phyloP scores from a whole-genome alignment of 352 stramenopile genomes.

The Phytophthora pseudosyringae region DNA sequence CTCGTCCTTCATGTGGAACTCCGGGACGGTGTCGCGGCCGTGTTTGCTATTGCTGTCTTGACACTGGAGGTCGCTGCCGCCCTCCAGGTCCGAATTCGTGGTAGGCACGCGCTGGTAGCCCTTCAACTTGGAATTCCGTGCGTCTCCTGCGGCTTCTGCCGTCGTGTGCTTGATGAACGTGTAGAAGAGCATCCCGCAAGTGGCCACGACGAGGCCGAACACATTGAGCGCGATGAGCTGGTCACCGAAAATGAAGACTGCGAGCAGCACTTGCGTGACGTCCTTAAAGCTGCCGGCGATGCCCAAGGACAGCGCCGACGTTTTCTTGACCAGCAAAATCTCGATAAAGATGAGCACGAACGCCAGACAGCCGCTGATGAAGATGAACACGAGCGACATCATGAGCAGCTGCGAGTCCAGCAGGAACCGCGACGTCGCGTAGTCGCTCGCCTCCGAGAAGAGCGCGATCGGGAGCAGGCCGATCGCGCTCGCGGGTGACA shows the following conservation, averaged over 20 bases:
- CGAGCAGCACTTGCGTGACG: conserved; percentile 79
- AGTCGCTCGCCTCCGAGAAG: conserved; percentile 50
- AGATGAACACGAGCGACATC: conserved; percentile 66
- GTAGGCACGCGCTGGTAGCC: conserved; percentile 51
- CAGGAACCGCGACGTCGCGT: conserved; percentile 69
- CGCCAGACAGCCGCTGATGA: conserved; percentile 69
- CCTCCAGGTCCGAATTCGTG: conserved; percentile 30
- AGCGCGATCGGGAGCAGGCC: conserved; percentile 75
- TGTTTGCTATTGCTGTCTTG: conserved; percentile 14
- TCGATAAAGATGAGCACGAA: conserved; percentile 87
- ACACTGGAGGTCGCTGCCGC: conserved; percentile 19
- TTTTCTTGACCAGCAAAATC: conserved; percentile 84
- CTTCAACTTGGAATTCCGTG: conserved; percentile 16
- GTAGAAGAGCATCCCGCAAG: conserved; percentile 80
- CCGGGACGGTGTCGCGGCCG: conserved; percentile 23
- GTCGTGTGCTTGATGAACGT: conserved; percentile 72
- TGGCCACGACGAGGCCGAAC: conserved; percentile 70
- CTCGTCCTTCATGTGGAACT: conserved; percentile 47
- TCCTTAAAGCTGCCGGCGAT: conserved; percentile 87
- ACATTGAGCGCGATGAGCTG: conserved; percentile 69
- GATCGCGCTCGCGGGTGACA: conserved; percentile 75
- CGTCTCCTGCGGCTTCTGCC: conserved; percentile 28
- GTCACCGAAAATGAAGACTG: conserved; percentile 80
- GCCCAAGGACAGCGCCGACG: conserved; percentile 77
- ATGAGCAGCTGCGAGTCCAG: conserved; percentile 52